A percentile compares a stretch with the other conserved stretches of the same genome.
Conservation (phyloP, 768 basidiomycete genomes). For the Chalciporus sphaerocephalus region DNA sequence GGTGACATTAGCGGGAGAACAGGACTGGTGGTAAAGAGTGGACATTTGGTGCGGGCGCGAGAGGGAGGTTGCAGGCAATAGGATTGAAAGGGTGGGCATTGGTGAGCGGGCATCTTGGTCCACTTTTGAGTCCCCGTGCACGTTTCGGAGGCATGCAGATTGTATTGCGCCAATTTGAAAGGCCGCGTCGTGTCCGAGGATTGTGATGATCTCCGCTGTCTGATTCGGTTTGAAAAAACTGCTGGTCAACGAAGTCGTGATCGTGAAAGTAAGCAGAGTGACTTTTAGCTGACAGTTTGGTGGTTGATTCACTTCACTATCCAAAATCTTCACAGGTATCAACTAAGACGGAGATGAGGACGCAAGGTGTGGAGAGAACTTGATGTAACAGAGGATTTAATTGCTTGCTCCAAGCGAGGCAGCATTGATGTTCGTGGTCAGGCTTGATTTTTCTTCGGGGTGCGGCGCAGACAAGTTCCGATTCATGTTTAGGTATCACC, state of each 20-base stretch:
- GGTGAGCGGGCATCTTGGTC: slow-evolving; percentile 8
- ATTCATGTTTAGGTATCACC: not conserved
- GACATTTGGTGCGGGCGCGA: slow-evolving; percentile 10
- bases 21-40: slow-evolving; percentile 19
- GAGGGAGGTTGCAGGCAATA: not conserved
- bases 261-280: no score
- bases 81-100: not conserved
- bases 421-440: not conserved
- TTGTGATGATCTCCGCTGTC: slow-evolving; percentile 22
- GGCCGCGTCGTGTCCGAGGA: slow-evolving; percentile 21
- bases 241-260: slow-evolving; percentile 12
- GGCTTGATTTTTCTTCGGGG: not conserved
- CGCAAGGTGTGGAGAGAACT: not conserved
- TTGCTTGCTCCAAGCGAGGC: not conserved
- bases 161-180: slow-evolving; percentile 16
- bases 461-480: not conserved
- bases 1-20: slow-evolving; percentile 5
- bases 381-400: not conserved
- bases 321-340: not conserved
- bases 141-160: slow-evolving; percentile 26
- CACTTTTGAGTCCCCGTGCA: slow-evolving; percentile 18
- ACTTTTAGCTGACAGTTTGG: not conserved
- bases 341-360: slow-evolving; percentile 12
- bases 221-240: slow-evolving; percentile 16
- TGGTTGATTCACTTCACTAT: slow-evolving; percentile 6